Evolutionary conservation across 257 asterid genomes (phyloP).

Genomic region (Petrea volubilis): DNA sequence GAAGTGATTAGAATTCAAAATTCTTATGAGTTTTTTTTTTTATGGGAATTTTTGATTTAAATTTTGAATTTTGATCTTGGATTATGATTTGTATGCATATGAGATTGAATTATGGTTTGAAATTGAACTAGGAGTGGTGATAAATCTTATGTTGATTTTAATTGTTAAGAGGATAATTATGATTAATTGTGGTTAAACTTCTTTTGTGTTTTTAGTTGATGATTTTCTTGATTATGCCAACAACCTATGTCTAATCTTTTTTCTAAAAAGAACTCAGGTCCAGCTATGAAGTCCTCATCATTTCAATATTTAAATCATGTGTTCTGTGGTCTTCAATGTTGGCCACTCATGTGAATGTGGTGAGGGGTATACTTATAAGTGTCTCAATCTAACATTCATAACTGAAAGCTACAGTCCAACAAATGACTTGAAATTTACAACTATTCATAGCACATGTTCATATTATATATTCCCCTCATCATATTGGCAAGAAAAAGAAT

Average conservation of each 20-base stretch:
- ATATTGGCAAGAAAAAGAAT: not conserved
- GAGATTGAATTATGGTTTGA: not conserved
- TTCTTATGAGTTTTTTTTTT: not conserved
- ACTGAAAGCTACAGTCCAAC: slow-evolving; percentile 50
- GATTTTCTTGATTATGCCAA: slow-evolving; percentile 23
- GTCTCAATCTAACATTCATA: slow-evolving; percentile 41
- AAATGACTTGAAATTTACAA: slow-evolving; percentile 16
- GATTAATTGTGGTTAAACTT: slow-evolving; percentile 12
- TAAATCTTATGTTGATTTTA: not conserved
- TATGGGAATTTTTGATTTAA: not conserved
- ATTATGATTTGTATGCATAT: not conserved
- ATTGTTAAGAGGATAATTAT: slow-evolving; percentile 8
- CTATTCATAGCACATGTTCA: slow-evolving; percentile 2
- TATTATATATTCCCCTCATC: not conserved
- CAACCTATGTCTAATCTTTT: slow-evolving; percentile 13
- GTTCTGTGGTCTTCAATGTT: not conserved
- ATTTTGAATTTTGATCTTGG: not conserved
- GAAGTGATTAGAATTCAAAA: not conserved
- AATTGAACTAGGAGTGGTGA: not conserved
- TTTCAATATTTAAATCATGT: slow-evolving; percentile 6
- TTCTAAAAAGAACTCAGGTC: slow-evolving; percentile 22
- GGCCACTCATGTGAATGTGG: slow-evolving; percentile 21
- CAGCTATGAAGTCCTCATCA: slow-evolving; percentile 20
- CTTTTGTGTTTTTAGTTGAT: not conserved
- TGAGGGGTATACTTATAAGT: not conserved